These are phyloP conservation scores for Cystofilobasidium bisporidii DNA, from an alignment of 768 basidiomycete genomes.

Conservation along the genomic window DNA sequence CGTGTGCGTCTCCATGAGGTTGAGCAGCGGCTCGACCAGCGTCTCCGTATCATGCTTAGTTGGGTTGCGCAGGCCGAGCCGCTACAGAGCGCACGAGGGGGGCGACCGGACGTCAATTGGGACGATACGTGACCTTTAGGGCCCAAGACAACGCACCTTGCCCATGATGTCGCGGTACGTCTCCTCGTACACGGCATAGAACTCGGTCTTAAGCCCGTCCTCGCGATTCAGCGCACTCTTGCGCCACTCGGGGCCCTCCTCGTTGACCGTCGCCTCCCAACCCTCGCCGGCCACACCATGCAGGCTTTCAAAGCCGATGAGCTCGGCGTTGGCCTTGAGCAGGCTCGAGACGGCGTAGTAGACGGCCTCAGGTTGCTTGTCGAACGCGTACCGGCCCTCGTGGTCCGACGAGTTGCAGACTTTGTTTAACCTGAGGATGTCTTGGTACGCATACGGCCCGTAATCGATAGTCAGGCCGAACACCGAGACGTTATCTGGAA, in stretches of 20 bases:
- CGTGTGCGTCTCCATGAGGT: constrained; percentile 58
- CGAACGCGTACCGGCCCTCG: constrained; percentile 22
- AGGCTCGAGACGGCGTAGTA: constrained; percentile 66
- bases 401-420: constrained; percentile 71
- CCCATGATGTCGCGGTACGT: constrained; percentile 55
- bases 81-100: constrained; percentile 43
- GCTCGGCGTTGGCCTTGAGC: constrained; percentile 64
- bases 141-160: constrained; percentile 29
- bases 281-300: constrained; percentile 46
- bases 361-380: constrained; percentile 42
- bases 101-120: neutral
- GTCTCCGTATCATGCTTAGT: constrained; percentile 52
- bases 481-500: constrained; percentile 40
- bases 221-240: constrained; percentile 49
- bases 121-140: neutral
- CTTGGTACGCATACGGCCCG: constrained; percentile 88
- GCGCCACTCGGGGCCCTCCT: constrained; percentile 57
- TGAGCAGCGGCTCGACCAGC: constrained; percentile 60
- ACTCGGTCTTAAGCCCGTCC: constrained; percentile 54
- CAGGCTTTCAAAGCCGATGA: constrained; percentile 70
- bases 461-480: constrained; percentile 48
- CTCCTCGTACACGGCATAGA: constrained; percentile 51
- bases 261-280: constrained; percentile 54
- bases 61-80: constrained; percentile 61
- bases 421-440: constrained; percentile 71